Conservation (phyloP, 2,329 filamentous ascomycete genomes). For the Aspergillus novoparasiticus region DNA sequence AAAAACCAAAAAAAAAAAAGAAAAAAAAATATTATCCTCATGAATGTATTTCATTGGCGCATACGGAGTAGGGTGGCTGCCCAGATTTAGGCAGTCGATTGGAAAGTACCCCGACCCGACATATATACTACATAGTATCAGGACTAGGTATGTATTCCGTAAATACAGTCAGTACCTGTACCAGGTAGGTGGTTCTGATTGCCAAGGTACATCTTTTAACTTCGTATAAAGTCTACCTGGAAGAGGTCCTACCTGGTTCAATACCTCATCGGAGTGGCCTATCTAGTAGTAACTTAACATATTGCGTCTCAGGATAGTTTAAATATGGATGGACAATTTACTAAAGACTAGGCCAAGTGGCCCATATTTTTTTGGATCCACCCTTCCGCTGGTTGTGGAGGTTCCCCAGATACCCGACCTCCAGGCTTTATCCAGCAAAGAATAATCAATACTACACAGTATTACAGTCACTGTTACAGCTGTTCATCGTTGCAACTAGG, state of each 20-base stretch:
- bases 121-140: too few relatives aligned
- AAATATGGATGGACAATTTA: not conserved
- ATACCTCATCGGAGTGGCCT: not conserved
- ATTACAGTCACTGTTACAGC: not conserved
- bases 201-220: not conserved
- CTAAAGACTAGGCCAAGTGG: not conserved
- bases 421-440: not conserved
- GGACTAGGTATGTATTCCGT: not conserved
- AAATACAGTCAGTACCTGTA: not conserved
- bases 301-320: not conserved
- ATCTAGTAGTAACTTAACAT: not conserved
- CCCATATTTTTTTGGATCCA: slow-evolving; percentile 1
- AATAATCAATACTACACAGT: not conserved
- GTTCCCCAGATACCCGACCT: not conserved
- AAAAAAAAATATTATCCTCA: not conserved
- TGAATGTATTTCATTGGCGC: not conserved
- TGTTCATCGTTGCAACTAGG: not conserved
- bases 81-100: not conserved
- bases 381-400: not conserved
- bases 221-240: not conserved
- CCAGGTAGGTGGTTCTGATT: not conserved
- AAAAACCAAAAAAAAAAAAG: not conserved
- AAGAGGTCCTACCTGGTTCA: too few relatives aligned
- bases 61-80: not conserved
- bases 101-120: not conserved